Conservation (phyloP, 352 stramenopile species). For the Phytophthora pistaciae region DNA sequence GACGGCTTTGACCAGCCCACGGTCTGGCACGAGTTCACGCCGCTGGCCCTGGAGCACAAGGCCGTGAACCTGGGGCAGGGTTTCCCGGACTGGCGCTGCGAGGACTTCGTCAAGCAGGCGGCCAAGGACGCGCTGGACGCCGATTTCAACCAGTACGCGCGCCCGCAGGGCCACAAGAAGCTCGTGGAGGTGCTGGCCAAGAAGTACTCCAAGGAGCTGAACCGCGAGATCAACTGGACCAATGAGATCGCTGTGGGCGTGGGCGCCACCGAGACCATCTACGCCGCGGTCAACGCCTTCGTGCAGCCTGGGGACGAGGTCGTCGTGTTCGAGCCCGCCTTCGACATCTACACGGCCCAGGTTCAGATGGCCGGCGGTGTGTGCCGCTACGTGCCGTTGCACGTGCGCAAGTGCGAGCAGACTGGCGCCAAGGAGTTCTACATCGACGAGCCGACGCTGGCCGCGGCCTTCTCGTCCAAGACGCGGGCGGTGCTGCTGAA, state of each 20-base stretch:
- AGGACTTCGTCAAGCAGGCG: constrained; percentile 95
- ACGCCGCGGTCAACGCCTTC: constrained; percentile 93
- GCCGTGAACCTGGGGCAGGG: constrained; percentile 95
- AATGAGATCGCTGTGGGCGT: constrained; percentile 95
- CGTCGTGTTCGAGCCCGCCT: constrained; percentile 97
- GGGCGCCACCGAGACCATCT: constrained; percentile 96
- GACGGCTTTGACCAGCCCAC: constrained; percentile 81
- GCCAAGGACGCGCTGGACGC: constrained; percentile 93
- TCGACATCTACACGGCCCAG: constrained; percentile 96
- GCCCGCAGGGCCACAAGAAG: constrained; percentile 89
- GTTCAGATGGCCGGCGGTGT: constrained; percentile 87
- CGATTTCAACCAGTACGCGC: constrained; percentile 96
- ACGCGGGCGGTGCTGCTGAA: constrained; percentile 98
- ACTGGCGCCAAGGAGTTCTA: constrained; percentile 70
- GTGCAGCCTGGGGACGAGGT: constrained; percentile 96
- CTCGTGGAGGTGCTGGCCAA: constrained; percentile 87
- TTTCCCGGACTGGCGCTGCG: constrained; percentile 95
- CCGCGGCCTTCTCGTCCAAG: constrained; percentile 88
- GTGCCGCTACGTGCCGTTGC: constrained; percentile 88
- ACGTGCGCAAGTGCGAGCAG: constrained; percentile 41
- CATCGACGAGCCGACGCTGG: constrained; percentile 89
- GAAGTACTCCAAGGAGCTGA: constrained; percentile 92
- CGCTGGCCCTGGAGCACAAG: constrained; percentile 85
- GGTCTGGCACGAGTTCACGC: constrained; percentile 92
- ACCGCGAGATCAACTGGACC: constrained; percentile 88